phyloP scores from a whole-genome alignment of 2,329 filamentous ascomycete genomes.

The Camillea tinctor region DNA sequence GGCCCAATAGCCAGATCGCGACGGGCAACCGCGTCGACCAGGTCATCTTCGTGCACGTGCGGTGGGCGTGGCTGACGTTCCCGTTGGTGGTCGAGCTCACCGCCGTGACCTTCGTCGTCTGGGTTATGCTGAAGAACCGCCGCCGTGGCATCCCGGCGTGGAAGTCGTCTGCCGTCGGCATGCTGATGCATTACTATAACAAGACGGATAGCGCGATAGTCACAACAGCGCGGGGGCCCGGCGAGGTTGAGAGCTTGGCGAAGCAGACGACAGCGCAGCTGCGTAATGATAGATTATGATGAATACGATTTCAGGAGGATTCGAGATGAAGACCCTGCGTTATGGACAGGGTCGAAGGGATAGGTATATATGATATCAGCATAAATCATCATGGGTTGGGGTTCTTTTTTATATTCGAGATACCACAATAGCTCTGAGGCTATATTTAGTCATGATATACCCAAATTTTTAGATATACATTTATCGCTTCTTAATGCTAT shows the following conservation, averaged over 20 bases:
- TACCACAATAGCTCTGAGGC: too few relatives aligned
- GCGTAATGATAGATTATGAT: too few relatives aligned
- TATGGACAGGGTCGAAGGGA: too few relatives aligned
- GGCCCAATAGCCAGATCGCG: conserved; percentile 3
- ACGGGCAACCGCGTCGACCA: conserved; percentile 6
- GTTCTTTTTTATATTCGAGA: too few relatives aligned
- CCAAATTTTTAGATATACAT: too few relatives aligned
- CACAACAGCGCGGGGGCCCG: neutral
- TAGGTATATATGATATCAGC: too few relatives aligned
- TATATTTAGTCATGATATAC: too few relatives aligned
- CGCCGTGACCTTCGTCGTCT: conserved; percentile 11
- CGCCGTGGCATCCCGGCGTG: conserved; percentile 8
- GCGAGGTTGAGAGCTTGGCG: conserved; percentile 1
- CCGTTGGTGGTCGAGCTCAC: conserved; percentile 8
- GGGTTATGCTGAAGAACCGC: conserved; percentile 9
- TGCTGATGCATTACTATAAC: conserved; percentile 1
- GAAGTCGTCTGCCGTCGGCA: conserved; percentile 11
- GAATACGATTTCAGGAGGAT: too few relatives aligned
- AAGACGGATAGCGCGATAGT: neutral
- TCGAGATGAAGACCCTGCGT: too few relatives aligned
- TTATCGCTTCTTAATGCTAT: too few relatives aligned
- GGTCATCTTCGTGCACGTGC: conserved; percentile 11
- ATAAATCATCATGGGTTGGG: too few relatives aligned
- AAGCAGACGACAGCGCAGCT: conserved; percentile 2
- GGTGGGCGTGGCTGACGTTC: conserved; percentile 9